phyloP scores from a whole-genome alignment of 176 grass and related monocot species.

The Raddia guianensis region DNA sequence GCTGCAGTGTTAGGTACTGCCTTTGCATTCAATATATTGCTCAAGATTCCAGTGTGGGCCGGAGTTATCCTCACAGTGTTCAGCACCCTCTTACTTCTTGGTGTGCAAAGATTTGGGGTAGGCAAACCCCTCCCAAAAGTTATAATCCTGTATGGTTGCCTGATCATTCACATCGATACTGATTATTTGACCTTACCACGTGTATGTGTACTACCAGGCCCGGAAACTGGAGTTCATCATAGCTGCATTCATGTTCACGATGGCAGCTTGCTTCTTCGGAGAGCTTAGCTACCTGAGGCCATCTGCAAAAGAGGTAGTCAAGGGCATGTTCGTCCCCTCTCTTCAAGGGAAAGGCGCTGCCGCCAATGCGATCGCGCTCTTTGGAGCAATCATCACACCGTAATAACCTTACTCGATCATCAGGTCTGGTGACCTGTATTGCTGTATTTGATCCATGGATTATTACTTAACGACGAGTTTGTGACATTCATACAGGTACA shows the following conservation, averaged over 20 bases:
- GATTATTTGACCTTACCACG: neutral
- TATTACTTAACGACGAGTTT: neutral
- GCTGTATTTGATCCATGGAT: neutral
- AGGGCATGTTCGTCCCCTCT: conserved; percentile 74
- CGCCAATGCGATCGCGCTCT: conserved; percentile 62
- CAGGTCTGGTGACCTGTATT: neutral
- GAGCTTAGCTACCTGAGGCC: conserved; percentile 83
- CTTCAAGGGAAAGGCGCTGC: conserved; percentile 61
- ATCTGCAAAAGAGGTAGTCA: conserved; percentile 51
- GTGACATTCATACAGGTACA: conserved; percentile 45
- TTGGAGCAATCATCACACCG: conserved; percentile 85
- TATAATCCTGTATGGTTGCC: neutral
- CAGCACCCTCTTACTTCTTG: conserved; percentile 69
- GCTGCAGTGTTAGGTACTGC: conserved; percentile 63
- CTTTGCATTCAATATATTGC: conserved; percentile 85
- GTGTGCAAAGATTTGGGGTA: conserved; percentile 75
- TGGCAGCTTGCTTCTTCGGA: conserved; percentile 85
- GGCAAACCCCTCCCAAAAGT: neutral
- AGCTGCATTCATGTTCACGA: conserved; percentile 62
- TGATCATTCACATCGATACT: neutral
- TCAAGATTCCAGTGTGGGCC: conserved; percentile 74
- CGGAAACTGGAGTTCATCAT: conserved; percentile 74
- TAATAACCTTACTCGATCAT: conserved; percentile 36
- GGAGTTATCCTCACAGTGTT: conserved; percentile 76
- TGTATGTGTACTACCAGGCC: conserved; percentile 41